Evolutionary conservation across 2,329 filamentous ascomycete genomes (phyloP).

Genomic region (Aspergillus luchuensis): DNA sequence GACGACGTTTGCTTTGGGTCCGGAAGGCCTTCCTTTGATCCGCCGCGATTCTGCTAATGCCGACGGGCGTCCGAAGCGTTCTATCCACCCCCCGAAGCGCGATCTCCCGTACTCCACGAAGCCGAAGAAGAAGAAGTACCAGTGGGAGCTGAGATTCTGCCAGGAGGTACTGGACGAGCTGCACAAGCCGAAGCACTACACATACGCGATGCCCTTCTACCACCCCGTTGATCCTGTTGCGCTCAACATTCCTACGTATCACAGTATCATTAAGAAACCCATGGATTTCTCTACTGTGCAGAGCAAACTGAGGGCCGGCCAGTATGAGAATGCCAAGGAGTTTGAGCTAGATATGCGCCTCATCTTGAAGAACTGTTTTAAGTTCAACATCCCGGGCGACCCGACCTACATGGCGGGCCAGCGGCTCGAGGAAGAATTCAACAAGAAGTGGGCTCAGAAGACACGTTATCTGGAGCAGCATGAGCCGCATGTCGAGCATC

Average conservation of each 20-base stretch:
- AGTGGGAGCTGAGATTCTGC: conserved; percentile 87
- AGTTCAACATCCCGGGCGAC: conserved; percentile 83
- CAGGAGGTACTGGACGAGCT: conserved; percentile 79
- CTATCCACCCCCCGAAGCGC: conserved; percentile 89
- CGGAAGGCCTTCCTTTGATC: conserved; percentile 77
- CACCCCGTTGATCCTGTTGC: conserved; percentile 89
- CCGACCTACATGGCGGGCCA: conserved; percentile 72
- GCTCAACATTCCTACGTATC: conserved; percentile 89
- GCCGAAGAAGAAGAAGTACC: conserved; percentile 86
- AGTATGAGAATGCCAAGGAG: conserved; percentile 80
- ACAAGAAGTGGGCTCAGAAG: conserved; percentile 74
- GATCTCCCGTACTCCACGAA: conserved; percentile 88
- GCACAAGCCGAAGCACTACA: conserved; percentile 69
- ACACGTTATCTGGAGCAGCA: conserved; percentile 77
- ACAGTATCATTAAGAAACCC: conserved; percentile 90
- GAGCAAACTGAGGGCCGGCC: conserved; percentile 72
- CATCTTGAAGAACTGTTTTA: conserved; percentile 86
- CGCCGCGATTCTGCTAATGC: conserved; percentile 79
- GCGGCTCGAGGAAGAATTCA: conserved; percentile 73
- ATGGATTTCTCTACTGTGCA: conserved; percentile 91
- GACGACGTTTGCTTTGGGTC: conserved; percentile 72
- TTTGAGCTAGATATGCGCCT: conserved; percentile 80
- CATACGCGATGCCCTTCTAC: conserved; percentile 73
- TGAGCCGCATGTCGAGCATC: conserved; percentile 65
- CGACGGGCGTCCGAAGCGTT: conserved; percentile 84